Percentiles rank a stretch among this genome's conserved stretches.
These are phyloP conservation scores for Penicillium ucsense DNA, from an alignment of 495 filamentous ascomycete genomes.

Conservation along the genomic window DNA sequence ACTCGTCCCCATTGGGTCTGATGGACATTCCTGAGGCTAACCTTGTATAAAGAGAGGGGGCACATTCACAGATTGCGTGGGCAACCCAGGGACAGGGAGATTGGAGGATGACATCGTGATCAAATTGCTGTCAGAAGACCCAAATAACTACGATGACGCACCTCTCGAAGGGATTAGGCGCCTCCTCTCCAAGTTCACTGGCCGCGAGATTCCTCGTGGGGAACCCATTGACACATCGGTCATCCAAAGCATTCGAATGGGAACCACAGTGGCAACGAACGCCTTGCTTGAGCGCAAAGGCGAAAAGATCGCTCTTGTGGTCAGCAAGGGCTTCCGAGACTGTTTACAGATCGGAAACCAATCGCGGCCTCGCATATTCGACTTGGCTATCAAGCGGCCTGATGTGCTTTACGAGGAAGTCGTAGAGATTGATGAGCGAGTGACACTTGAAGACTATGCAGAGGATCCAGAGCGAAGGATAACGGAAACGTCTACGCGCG, in stretches of 20 bases:
- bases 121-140: constrained; percentile 75
- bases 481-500: constrained; percentile 3
- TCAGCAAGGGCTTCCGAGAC: constrained; percentile 81
- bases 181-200: constrained; percentile 65
- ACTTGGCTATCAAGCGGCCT: constrained; percentile 60
- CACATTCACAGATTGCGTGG: constrained; percentile 21
- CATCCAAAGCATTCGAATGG: constrained; percentile 76
- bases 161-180: constrained; percentile 76
- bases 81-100: constrained; percentile 14
- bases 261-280: constrained; percentile 76
- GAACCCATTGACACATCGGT: constrained; percentile 63
- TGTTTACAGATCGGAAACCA: constrained; percentile 76
- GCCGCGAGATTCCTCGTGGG: constrained; percentile 64
- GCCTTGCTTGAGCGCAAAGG: constrained; percentile 84
- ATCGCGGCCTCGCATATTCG: constrained; percentile 64
- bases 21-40: background rate
- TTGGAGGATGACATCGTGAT: constrained; percentile 48
- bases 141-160: constrained; percentile 70
- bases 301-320: constrained; percentile 73
- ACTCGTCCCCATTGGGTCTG: background rate
- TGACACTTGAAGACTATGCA: constrained; percentile 59
- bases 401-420: constrained; percentile 63
- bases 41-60: constrained; percentile 8
- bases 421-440: constrained; percentile 66
- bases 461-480: constrained; percentile 17